Conservation (phyloP, 2,329 filamentous ascomycete genomes). For the Pseudogymnoascus sp. region DNA sequence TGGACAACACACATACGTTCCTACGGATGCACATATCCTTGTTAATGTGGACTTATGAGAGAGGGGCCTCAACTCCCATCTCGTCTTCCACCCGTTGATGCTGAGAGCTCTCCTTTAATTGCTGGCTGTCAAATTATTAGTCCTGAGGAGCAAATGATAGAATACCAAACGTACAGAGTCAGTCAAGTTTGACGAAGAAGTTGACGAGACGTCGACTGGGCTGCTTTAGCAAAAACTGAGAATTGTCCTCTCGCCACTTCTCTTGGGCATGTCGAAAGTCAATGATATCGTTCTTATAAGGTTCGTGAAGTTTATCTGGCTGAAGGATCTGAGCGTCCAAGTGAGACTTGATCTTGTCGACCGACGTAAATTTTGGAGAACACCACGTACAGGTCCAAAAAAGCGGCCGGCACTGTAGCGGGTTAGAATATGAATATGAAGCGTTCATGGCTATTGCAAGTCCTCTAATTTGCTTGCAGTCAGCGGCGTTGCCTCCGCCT, state of each 20-base stretch:
- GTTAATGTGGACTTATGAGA: too few relatives aligned
- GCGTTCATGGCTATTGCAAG: neutral
- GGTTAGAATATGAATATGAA: neutral
- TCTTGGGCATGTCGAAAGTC: neutral
- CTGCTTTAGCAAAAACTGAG: neutral
- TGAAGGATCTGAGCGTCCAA: neutral
- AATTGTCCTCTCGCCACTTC: neutral
- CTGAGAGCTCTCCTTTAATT: too few relatives aligned
- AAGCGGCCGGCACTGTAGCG: neutral
- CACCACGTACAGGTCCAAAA: neutral
- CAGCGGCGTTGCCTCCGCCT: neutral
- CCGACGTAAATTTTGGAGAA: neutral
- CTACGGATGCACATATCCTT: too few relatives aligned
- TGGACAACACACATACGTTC: too few relatives aligned
- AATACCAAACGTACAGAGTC: neutral
- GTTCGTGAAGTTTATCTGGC: neutral
- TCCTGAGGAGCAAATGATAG: neutral
- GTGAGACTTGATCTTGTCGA: neutral
- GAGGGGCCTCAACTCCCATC: too few relatives aligned
- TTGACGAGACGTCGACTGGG: neutral
- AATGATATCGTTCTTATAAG: neutral
- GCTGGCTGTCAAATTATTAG: neutral
- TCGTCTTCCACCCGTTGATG: too few relatives aligned
- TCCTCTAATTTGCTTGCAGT: neutral
- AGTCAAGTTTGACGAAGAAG: neutral